Conservation (phyloP, 2,329 filamentous ascomycete species). For the Aspergillus fischeri region DNA sequence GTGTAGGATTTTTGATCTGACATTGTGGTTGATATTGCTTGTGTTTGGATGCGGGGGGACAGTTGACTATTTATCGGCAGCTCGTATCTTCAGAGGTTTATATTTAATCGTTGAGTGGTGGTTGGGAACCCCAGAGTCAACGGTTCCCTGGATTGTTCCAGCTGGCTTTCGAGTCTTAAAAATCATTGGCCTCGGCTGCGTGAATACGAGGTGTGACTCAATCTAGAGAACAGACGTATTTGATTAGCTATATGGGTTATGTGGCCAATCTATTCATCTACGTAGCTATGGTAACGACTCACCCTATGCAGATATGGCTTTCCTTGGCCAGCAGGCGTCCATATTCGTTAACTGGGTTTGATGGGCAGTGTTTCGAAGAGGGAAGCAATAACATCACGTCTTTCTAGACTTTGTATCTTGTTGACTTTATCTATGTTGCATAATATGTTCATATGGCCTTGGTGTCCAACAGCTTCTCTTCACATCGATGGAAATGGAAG, state of each 20-base stretch:
- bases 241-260: neutral
- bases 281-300: no score
- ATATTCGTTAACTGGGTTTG: no score
- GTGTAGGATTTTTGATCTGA: conserved; percentile 1
- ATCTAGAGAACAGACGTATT: neutral
- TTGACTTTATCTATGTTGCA: no score
- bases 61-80: neutral
- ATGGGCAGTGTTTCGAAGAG: no score
- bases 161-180: neutral
- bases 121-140: neutral
- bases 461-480: no score
- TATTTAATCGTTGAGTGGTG: neutral
- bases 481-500: no score
- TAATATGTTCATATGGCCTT: no score
- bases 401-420: no score
- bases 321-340: neutral
- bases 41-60: neutral
- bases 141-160: neutral
- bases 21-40: neutral
- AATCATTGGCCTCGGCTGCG: neutral
- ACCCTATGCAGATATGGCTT: neutral
- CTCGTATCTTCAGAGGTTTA: neutral
- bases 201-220: neutral
- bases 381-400: no score
- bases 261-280: neutral